Evolutionary conservation across 1,284 basidiomycete genomes (phyloP).

Genomic region (Cutaneotrichosporon sp.): DNA sequence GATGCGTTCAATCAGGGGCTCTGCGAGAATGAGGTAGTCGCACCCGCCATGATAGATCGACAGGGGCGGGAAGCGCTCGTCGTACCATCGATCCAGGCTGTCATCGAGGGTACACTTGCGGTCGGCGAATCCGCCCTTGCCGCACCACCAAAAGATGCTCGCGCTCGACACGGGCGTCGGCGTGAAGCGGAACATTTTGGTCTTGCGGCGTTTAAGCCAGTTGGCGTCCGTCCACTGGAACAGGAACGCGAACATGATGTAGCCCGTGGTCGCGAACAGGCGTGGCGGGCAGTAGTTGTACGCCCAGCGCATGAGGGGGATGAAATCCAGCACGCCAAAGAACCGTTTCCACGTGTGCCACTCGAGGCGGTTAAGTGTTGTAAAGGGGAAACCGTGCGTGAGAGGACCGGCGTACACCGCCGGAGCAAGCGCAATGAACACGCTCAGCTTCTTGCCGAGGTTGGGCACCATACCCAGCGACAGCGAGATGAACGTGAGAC

Average conservation of each 20-base stretch:
- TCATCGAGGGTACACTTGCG: constrained; percentile 57
- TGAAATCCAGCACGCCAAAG: constrained; percentile 60
- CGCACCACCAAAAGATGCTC: constrained; percentile 58
- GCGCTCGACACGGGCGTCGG: constrained; percentile 57
- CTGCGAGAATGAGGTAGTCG: constrained; percentile 53
- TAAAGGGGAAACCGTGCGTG: constrained; percentile 58
- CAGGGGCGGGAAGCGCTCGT: constrained; percentile 57
- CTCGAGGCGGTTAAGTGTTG: constrained; percentile 51
- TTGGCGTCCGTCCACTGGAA: constrained; percentile 58
- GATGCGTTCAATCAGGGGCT: constrained; percentile 53
- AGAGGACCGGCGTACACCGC: constrained; percentile 60
- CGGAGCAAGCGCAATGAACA: constrained; percentile 58
- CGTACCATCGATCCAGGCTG: constrained; percentile 53
- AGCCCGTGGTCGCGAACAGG: constrained; percentile 45
- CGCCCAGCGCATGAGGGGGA: constrained; percentile 58
- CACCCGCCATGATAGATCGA: constrained; percentile 55
- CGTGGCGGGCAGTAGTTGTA: constrained; percentile 56
- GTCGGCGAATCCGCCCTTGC: constrained; percentile 57
- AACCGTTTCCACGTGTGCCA: constrained; percentile 56
- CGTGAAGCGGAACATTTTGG: constrained; percentile 62
- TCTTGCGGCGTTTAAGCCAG: constrained; percentile 56
- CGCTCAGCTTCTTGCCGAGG: constrained; percentile 54
- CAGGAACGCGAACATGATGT: constrained; percentile 60
- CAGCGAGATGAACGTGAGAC: constrained; percentile 54
- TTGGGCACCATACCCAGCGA: constrained; percentile 57